Percentiles rank a stretch among this genome's conserved stretches.
Evolutionary conservation across 345 rosid species (phyloP).

Genomic region (Acer yangbiense): DNA sequence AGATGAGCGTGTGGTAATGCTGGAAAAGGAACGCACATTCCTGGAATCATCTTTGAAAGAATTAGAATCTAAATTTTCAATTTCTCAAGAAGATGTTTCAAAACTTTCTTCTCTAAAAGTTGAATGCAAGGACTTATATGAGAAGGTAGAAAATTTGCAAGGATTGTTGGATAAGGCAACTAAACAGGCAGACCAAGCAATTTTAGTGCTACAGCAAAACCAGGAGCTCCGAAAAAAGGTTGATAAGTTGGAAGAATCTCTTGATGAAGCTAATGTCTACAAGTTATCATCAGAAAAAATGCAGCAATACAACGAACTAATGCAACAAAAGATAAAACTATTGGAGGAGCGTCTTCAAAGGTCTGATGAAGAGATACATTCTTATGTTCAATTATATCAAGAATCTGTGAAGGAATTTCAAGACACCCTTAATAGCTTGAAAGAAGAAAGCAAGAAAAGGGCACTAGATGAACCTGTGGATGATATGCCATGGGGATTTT

Average conservation of each 20-base stretch:
- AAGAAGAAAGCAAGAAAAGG: constrained; percentile 75
- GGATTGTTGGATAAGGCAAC: constrained; percentile 65
- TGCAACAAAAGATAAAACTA: constrained; percentile 81
- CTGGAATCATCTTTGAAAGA: constrained; percentile 72
- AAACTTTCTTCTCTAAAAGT: constrained; percentile 64
- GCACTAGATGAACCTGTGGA: constrained; percentile 63
- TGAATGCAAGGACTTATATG: constrained; percentile 70
- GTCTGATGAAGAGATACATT: constrained; percentile 85
- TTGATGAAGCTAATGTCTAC: constrained; percentile 72
- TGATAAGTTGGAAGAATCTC: constrained; percentile 75
- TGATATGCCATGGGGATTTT: constrained; percentile 87
- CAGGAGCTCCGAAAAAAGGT: constrained; percentile 79
- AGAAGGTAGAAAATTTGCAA: constrained; percentile 74
- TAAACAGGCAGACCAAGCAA: constrained; percentile 83
- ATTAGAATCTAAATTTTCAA: constrained; percentile 66
- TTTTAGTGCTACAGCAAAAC: constrained; percentile 75
- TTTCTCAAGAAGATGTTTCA: constrained; percentile 72
- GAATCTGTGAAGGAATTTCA: constrained; percentile 85
- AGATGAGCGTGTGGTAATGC: constrained; percentile 59
- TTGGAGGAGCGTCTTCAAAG: constrained; percentile 81
- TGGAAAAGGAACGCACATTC: constrained; percentile 65
- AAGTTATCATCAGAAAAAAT: constrained; percentile 73
- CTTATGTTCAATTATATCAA: constrained; percentile 77
- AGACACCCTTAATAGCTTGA: constrained; percentile 73
- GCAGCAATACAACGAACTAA: constrained; percentile 76